Evolutionary conservation across 306 rosid genomes (phyloP), one percentile per base, ranked within the genome.

Genomic region (barrel medic (Medicago truncatula)): DNA sequence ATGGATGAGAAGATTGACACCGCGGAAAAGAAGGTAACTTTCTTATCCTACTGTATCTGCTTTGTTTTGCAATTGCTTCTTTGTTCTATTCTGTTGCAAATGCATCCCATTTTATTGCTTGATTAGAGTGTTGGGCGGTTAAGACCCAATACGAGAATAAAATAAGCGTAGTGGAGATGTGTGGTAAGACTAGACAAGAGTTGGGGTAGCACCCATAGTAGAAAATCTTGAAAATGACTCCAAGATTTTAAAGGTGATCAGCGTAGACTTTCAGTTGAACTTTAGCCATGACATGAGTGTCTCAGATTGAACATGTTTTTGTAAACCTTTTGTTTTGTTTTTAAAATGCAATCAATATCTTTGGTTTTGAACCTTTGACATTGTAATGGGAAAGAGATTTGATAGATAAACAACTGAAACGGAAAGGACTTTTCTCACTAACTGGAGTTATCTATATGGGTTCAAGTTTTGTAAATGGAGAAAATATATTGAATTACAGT

Each of bases 1-100:
- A 50, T 71, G 65, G 76, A 71, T 2, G 31, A 34, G 9, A 71
- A 54, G 76, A 18, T 71, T 12, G 65, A 36, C 66, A 34, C 65
- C 0, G 76, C 66, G 6, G 76, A 71, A 16, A 54, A 71, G 46
- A 71, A 71, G 36, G 76, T 71, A 20, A 17, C 21, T 38, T 53
- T 18, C 16, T 52, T 23, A 34, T 15, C 46, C 46, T 40, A 62
- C 31, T 3, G 31, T 28, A 28, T 28, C 41, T 9, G 14, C 13
- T 0, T 17, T 8, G 15, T 7, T 34, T 31, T 15, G 28, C 28
- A 25, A 25, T 25, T 25, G 28, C 28, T 4, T 4, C 47, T 14
- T 62, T 63, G 69, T 17, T 20, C 28, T 41, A 18, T 40, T 43
- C 25, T 6, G 38, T 64, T 38, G 49, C 31, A 18, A 39, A 36